Evolutionary conservation across 305 asterid genomes (phyloP).

Genomic region (Solanum hybrid): DNA sequence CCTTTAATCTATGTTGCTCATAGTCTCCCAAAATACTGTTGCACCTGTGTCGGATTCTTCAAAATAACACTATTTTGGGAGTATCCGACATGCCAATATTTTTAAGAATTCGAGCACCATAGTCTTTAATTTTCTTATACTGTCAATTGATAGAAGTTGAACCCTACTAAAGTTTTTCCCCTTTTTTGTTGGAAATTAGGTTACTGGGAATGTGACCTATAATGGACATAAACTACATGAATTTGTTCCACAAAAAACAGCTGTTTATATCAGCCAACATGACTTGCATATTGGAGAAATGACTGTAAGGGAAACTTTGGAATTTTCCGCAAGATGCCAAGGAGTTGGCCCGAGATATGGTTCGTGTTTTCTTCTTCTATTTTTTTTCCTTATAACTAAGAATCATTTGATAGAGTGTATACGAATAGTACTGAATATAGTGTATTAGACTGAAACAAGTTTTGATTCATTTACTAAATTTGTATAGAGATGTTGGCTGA

Average conservation of each 20-base stretch:
- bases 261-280: constrained; percentile 72
- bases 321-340: constrained; percentile 81
- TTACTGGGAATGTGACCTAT: constrained; percentile 52
- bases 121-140: background rate
- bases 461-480: background rate
- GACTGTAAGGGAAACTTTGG: constrained; percentile 80
- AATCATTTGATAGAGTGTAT: background rate
- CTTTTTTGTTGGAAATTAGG: constrained; percentile 15
- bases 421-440: background rate
- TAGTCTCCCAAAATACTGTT: no score
- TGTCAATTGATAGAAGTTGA: background rate
- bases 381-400: background rate
- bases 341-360: constrained; percentile 80
- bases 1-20: no score
- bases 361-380: constrained; percentile 13
- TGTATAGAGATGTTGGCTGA: constrained; percentile 75
- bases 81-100: background rate
- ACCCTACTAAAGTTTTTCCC: background rate
- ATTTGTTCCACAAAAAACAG: constrained; percentile 64
- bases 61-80: no score
- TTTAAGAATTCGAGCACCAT: background rate
- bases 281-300: constrained; percentile 72
- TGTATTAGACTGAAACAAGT: background rate
- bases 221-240: constrained; percentile 67
- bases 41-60: no score